Evolutionary conservation across 2,329 filamentous ascomycete species (phyloP).

Genomic region (Aspergillus ustus): DNA sequence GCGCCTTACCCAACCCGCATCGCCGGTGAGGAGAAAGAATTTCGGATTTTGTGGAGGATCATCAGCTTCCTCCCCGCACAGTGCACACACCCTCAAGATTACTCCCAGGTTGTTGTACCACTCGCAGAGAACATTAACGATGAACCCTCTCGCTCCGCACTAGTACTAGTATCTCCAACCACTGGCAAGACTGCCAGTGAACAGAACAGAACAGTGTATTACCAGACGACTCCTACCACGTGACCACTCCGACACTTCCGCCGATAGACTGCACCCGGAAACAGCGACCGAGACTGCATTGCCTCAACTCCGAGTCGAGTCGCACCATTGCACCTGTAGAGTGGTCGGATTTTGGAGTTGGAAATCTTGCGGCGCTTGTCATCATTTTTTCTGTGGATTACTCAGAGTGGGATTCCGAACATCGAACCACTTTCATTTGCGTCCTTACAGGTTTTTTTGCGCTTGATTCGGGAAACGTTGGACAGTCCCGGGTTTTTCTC

Average conservation of each 20-base stretch:
- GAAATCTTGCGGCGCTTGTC: not conserved
- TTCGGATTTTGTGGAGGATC: slow-evolving; percentile 10
- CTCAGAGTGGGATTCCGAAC: not conserved
- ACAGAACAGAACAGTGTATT: not conserved
- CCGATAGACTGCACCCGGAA: slow-evolving; percentile 14
- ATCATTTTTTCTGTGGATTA: not conserved
- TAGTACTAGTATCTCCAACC: too few relatives aligned
- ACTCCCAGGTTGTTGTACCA: not conserved
- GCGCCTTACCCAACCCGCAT: slow-evolving; percentile 24
- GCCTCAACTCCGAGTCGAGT: not conserved
- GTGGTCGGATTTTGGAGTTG: slow-evolving; percentile 3
- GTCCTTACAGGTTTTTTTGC: slow-evolving; percentile 8
- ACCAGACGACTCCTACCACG: not conserved
- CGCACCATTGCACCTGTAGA: slow-evolving; percentile 2
- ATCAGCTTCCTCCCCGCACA: slow-evolving; percentile 11
- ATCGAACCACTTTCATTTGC: slow-evolving; percentile 9
- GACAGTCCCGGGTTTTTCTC: slow-evolving; percentile 22
- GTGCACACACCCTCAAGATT: not conserved
- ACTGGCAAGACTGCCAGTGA: not conserved
- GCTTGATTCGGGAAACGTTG: slow-evolving; percentile 10
- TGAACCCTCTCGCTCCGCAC: not conserved
- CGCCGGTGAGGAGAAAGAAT: slow-evolving; percentile 30
- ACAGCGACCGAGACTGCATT: not conserved
- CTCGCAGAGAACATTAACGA: not conserved
- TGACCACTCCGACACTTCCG: slow-evolving; percentile 4